Base-by-base conservation (phyloP, 1,284 basidiomycete species). In the Melampsora larici-populina region DNA sequence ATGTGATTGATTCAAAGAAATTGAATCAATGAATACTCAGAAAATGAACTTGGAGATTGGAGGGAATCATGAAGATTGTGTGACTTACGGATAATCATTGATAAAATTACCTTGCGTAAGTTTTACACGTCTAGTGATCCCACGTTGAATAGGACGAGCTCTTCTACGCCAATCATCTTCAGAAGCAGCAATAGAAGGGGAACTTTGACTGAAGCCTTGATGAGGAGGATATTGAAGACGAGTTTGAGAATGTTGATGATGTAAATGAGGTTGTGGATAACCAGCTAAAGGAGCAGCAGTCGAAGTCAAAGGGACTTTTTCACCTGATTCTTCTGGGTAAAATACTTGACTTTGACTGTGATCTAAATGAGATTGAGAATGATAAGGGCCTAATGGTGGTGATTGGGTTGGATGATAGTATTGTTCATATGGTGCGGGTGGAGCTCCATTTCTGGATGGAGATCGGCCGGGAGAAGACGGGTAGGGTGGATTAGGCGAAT, bases 121-220 rank as follows among this genome's bases (percentile, higher is more conserved):
- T 84, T 93, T 92, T 85, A 98, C 91, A 83, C 92, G 93, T 80
- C 92, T 84, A 48, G 85, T 92, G 58, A 84, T 80, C 36, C 85
- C 85, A 11, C 85, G 81, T 48, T 83, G 82, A 46, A 85, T 84
- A 9, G 80, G 82, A 69, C 82, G 81, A 68, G 84, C 84, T 31
- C 84, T 81, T 67, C 82, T 80, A 21, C 81, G 81, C 84, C 84
- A 85, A 49, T 77, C 74, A 49, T 77, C 74, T 62, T 77, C 74
- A 64, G 51, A 46, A 15, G 60, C 67, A 64, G 62, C 62, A 36
- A 58, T 58, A 8, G 55, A 58, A 24, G 21, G 55, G 1, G 55
- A 24, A 15, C 9, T 7, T 58, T 58, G 55, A 29, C 55, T 24
- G 18, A 15, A 58, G 13, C 7, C 18, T 15, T 15, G 55, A 58